Conservation (phyloP, 2,329 filamentous ascomycete species). For the Beauveria varroae region DNA sequence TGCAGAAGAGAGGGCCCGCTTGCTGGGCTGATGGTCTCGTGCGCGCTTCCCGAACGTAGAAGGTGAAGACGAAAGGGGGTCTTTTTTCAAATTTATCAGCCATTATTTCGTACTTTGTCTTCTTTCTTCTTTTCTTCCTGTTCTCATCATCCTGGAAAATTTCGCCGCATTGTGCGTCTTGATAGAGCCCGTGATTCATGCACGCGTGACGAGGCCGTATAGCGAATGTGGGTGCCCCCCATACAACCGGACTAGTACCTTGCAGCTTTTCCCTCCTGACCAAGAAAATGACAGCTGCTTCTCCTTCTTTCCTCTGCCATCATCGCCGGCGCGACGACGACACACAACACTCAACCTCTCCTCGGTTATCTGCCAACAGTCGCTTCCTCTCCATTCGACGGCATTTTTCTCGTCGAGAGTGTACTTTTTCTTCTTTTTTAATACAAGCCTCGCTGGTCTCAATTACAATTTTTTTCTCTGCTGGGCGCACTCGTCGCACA, state of each 20-base stretch:
- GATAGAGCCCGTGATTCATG: too few relatives aligned
- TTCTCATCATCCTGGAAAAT: too few relatives aligned
- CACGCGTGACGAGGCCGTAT: too few relatives aligned
- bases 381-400: too few relatives aligned
- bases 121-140: too few relatives aligned
- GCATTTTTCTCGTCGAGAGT: neutral
- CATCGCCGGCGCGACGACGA: neutral
- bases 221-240: too few relatives aligned
- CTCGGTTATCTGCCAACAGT: too few relatives aligned
- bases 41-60: constrained; percentile 4
- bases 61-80: neutral
- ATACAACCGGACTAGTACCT: too few relatives aligned
- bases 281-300: neutral
- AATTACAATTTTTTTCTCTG: neutral
- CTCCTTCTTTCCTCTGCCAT: neutral
- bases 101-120: too few relatives aligned
- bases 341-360: too few relatives aligned
- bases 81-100: neutral
- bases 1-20: neutral
- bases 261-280: too few relatives aligned
- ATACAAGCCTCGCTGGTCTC: neutral
- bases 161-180: too few relatives aligned
- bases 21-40: constrained; percentile 7
- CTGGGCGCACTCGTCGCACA: neutral
- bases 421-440: neutral